A percentile compares a stretch with the other conserved stretches of the same genome.
These are phyloP conservation scores for Ceratocystis diversiconidia DNA, from an alignment of 2,329 filamentous ascomycete species.

Conservation along the genomic window DNA sequence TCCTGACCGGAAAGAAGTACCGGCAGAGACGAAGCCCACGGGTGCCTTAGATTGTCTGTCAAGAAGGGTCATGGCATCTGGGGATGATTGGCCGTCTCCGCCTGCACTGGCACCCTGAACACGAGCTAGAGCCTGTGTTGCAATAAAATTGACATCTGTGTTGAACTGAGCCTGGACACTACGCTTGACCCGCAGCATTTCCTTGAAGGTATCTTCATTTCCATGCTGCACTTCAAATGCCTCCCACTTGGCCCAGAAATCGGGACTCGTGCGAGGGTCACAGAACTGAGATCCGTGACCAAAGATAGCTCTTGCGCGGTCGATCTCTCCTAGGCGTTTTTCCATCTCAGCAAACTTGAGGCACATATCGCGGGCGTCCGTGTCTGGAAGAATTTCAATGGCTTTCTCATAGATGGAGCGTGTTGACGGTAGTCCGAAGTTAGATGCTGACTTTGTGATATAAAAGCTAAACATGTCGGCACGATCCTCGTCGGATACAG, in stretches of 20 bases:
- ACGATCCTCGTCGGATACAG: constrained; percentile 85
- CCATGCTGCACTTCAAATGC: constrained; percentile 93
- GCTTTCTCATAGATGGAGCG: constrained; percentile 92
- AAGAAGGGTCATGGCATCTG: constrained; percentile 63
- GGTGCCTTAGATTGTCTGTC: constrained; percentile 82
- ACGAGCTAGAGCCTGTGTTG: constrained; percentile 80
- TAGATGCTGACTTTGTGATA: constrained; percentile 95
- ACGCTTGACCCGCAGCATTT: constrained; percentile 95
- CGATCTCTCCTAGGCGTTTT: constrained; percentile 78
- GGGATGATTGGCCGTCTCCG: constrained; percentile 38
- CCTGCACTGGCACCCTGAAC: constrained; percentile 43
- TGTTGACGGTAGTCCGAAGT: constrained; percentile 91
- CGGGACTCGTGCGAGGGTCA: constrained; percentile 77
- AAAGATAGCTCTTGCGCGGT: constrained; percentile 87
- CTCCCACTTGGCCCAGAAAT: constrained; percentile 96
- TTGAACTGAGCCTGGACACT: constrained; percentile 97
- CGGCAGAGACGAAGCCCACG: constrained; percentile 74
- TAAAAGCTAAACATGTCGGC: constrained; percentile 99
- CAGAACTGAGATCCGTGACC: constrained; percentile 95
- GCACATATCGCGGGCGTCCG: constrained; percentile 93
- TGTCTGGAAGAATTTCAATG: constrained; percentile 83
- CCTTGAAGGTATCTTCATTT: constrained; percentile 98
- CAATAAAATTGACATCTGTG: constrained; percentile 97
- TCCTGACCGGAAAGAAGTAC: constrained; percentile 40
- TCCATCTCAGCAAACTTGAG: constrained; percentile 98